Evolutionary conservation across 1,284 basidiomycete species (phyloP), one percentile per base, ranked within the genome.

Genomic region (Boletellus sp.): DNA sequence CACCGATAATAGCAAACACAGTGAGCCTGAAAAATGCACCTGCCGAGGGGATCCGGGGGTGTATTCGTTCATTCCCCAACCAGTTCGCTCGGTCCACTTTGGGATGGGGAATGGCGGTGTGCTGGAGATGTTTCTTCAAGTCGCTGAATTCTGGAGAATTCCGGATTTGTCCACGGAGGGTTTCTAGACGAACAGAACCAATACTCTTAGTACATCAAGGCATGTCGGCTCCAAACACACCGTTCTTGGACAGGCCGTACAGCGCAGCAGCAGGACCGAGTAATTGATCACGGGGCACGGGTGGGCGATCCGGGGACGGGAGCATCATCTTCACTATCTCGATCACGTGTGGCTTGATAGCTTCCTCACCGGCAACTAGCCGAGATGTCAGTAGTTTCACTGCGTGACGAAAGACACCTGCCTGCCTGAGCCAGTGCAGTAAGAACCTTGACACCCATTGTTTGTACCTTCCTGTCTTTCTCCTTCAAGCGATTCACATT

Each of bases 221-320:
- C 16, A 28, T 2, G 28, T 28, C 2, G 5, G 24, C 1, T 10
- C 15, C 15, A 6, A 5, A 40, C 35, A n/a, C 38, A 49, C 55
- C 55, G 13, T 57, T 57, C 30, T 28, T 52, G n/a, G 37, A 52
- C 15, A 57, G 26, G 5, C 5, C 15, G 16, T 57, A 43, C 38
- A 57, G 5, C 4, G 22, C 44, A 15, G 47, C n/a, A 3, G 37
- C n/a, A 12, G 50, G 40, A 3, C 47, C 47, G n/a, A 48, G 16
- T 40, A 40, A 13, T 35, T 39, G 28, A 8, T 7, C 5, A 28
- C 28, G 28, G 28, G 28, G 28, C 8, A 28, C 28, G 10, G 28
- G 10, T 2, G 11, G 30, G 10, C 16, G 43, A 21, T 15, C 4
- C 0, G 18, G 7, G 11, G 33, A 15, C 0, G 42, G 49, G 8